Evolutionary conservation across 2,329 filamentous ascomycete genomes (phyloP).

Genomic region (Stagonosporopsis vannaccii): DNA sequence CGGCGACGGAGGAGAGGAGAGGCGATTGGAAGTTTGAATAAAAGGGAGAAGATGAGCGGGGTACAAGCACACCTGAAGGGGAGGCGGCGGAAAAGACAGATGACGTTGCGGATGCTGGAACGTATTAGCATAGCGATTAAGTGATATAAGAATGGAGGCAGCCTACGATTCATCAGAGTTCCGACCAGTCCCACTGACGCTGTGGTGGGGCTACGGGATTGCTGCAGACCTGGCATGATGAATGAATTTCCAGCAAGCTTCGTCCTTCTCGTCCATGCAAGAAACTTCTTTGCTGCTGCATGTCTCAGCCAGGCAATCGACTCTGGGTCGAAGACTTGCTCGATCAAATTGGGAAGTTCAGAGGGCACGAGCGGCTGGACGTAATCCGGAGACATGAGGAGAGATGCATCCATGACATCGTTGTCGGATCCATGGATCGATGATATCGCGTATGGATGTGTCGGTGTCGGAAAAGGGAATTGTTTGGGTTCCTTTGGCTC

Average conservation of each 20-base stretch:
- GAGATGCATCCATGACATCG: slow-evolving; percentile 89
- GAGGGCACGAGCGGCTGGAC: slow-evolving; percentile 79
- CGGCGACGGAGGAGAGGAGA: slow-evolving; percentile 45
- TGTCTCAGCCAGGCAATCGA: slow-evolving; percentile 84
- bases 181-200: slow-evolving; percentile 41
- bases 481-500: slow-evolving; percentile 27
- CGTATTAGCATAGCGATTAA: background rate
- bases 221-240: slow-evolving; percentile 34
- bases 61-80: slow-evolving; percentile 50
- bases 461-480: slow-evolving; percentile 42
- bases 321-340: slow-evolving; percentile 77
- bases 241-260: slow-evolving; percentile 38
- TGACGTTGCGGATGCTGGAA: slow-evolving; percentile 40
- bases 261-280: slow-evolving; percentile 69
- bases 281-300: slow-evolving; percentile 79
- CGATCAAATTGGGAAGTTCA: slow-evolving; percentile 74
- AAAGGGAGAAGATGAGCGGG: slow-evolving; percentile 45
- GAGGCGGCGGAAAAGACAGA: slow-evolving; percentile 47
- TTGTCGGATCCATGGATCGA: slow-evolving; percentile 74
- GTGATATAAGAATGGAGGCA: too few species aligned
- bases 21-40: slow-evolving; percentile 47
- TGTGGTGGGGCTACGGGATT: slow-evolving; percentile 37
- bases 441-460: slow-evolving; percentile 76
- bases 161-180: slow-evolving; percentile 36
- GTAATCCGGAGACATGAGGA: slow-evolving; percentile 93